These are phyloP conservation scores for Neofusicoccum sp. DNA, from an alignment of 2,329 filamentous ascomycete species.

Conservation along the genomic window DNA sequence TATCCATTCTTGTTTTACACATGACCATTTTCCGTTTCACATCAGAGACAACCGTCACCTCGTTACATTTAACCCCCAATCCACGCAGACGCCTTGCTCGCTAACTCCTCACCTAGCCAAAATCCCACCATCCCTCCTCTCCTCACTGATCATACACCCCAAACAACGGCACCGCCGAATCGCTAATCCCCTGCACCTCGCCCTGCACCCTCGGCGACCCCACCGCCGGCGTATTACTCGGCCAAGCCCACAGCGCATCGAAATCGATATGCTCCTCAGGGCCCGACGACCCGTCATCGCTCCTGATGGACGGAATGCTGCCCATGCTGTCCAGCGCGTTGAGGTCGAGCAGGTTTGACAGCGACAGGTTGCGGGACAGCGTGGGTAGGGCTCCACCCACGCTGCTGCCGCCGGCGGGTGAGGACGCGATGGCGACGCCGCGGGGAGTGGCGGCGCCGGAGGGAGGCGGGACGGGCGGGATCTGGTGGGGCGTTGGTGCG, in stretches of 20 bases:
- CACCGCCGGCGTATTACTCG: conserved; percentile 33
- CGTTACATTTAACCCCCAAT: background rate
- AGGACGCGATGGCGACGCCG: conserved; percentile 31
- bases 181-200: conserved; percentile 29
- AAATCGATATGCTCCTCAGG: conserved; percentile 43
- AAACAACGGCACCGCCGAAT: conserved; percentile 36
- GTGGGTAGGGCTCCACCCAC: background rate
- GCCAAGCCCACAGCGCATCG: conserved; percentile 43
- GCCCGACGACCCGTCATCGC: conserved; percentile 30
- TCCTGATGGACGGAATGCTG: conserved; percentile 28
- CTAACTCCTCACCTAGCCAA: too few species aligned
- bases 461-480: background rate
- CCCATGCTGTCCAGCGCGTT: conserved; percentile 30
- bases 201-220: conserved; percentile 27
- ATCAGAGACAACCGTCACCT: background rate
- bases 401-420: conserved; percentile 18
- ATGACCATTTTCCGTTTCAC: background rate
- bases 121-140: background rate
- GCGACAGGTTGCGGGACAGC: conserved; percentile 22
- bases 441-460: conserved; percentile 20
- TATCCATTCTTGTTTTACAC: background rate
- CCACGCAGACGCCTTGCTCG: background rate
- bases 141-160: conserved; percentile 22
- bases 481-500: background rate
- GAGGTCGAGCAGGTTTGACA: conserved; percentile 39